phyloP scores from a whole-genome alignment of 805 yeast species.

The Lipomyces sp. region DNA sequence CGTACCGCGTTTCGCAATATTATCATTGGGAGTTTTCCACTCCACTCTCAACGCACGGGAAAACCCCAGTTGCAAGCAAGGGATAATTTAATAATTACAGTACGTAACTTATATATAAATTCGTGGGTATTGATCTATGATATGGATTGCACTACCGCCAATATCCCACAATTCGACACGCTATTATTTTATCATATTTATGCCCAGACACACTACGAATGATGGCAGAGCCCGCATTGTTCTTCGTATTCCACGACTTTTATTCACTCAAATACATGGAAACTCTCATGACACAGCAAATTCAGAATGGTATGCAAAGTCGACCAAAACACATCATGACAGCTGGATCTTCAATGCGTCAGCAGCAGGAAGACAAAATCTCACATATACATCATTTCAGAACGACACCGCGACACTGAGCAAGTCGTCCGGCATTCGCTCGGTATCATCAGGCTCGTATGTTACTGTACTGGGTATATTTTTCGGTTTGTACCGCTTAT shows the following conservation, averaged over 20 bases:
- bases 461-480: constrained; percentile 20
- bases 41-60: too few relatives aligned
- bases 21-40: too few relatives aligned
- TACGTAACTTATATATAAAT: too few relatives aligned
- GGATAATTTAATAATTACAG: too few relatives aligned
- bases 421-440: constrained; percentile 10
- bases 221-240: too few relatives aligned
- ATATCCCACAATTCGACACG: too few relatives aligned
- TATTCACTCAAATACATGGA: neutral
- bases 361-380: constrained; percentile 1
- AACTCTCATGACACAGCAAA: neutral
- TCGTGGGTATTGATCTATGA: too few relatives aligned
- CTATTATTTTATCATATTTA: too few relatives aligned
- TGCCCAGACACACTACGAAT: too few relatives aligned
- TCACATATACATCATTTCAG: neutral
- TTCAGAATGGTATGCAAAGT: neutral
- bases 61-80: too few relatives aligned
- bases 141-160: too few relatives aligned
- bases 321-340: neutral
- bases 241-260: neutral
- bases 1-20: neutral
- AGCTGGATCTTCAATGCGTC: constrained; percentile 2
- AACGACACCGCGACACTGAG: too few relatives aligned
- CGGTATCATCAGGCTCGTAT: constrained; percentile 2
- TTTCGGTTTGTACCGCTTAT: constrained; percentile 24